A percentile compares a stretch with the other conserved stretches of the same genome.
These are phyloP conservation scores for Coccinonectria pachysandricola DNA, from an alignment of 2,329 filamentous ascomycete genomes.

Conservation along the genomic window DNA sequence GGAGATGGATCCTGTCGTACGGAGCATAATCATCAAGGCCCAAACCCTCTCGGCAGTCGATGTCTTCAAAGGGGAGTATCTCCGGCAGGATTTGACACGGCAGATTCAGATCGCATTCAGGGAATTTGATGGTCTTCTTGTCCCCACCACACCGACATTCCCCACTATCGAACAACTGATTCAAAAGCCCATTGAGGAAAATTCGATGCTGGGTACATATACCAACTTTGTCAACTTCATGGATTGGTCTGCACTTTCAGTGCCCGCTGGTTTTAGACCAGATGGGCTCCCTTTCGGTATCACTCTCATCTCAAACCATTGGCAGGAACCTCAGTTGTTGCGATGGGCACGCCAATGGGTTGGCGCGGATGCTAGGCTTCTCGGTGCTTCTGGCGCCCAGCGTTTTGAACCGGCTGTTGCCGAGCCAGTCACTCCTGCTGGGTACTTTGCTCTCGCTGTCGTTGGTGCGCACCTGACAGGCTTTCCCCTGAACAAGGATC, in stretches of 20 bases:
- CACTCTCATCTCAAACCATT: slow-evolving; percentile 25
- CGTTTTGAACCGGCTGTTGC: slow-evolving; percentile 1
- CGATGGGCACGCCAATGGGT: slow-evolving; percentile 20
- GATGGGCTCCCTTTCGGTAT: slow-evolving; percentile 29
- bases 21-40: slow-evolving; percentile 27
- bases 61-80: slow-evolving; percentile 31
- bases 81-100: slow-evolving; percentile 28
- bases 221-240: slow-evolving; percentile 53
- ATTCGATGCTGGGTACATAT: slow-evolving; percentile 43
- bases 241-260: slow-evolving; percentile 42
- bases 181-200: slow-evolving; percentile 41
- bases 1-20: slow-evolving; percentile 26
- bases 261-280: slow-evolving; percentile 36
- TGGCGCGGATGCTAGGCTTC: slow-evolving; percentile 6
- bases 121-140: slow-evolving; percentile 38
- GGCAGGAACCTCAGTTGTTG: slow-evolving; percentile 25
- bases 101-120: slow-evolving; percentile 30
- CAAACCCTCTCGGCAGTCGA: slow-evolving; percentile 33
- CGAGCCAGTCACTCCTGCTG: not conserved
- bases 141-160: slow-evolving; percentile 46
- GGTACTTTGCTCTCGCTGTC: slow-evolving; percentile 18
- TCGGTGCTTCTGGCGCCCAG: slow-evolving; percentile 20
- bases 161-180: slow-evolving; percentile 40
- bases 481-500: slow-evolving; percentile 25
- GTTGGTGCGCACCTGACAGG: slow-evolving; percentile 27